These are phyloP conservation scores for Boletus sp. DNA, from an alignment of 768 basidiomycete genomes.

Conservation along the genomic window DNA sequence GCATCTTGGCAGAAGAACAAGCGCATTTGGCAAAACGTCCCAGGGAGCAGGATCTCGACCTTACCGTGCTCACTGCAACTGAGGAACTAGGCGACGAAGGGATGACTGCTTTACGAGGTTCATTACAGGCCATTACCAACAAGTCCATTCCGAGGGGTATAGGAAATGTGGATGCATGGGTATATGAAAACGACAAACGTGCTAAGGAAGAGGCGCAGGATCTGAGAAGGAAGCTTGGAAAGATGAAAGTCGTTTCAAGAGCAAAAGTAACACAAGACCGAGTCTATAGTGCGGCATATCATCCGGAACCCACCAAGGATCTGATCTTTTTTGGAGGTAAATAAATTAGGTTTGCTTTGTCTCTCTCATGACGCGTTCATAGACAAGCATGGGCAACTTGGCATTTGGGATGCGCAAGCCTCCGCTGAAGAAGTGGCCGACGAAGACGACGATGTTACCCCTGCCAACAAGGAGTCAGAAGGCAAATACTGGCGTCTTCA, in stretches of 20 bases:
- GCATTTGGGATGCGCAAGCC: slow-evolving; percentile 85
- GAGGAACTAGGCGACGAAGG: slow-evolving; percentile 49
- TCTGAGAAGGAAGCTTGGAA: slow-evolving; percentile 52
- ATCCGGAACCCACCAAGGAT: slow-evolving; percentile 78
- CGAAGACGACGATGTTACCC: slow-evolving; percentile 54
- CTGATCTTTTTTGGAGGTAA: slow-evolving; percentile 84
- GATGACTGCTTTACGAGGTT: slow-evolving; percentile 42
- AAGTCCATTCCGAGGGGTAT: slow-evolving; percentile 37
- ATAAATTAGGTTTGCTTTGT: neutral
- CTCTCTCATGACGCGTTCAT: slow-evolving; percentile 1
- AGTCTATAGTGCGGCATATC: slow-evolving; percentile 77
- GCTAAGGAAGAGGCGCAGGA: slow-evolving; percentile 50
- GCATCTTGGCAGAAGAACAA: slow-evolving; percentile 59
- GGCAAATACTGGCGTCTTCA: slow-evolving; percentile 82
- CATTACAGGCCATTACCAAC: slow-evolving; percentile 42
- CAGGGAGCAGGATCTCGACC: slow-evolving; percentile 62
- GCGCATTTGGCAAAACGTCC: slow-evolving; percentile 64
- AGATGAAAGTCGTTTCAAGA: slow-evolving; percentile 65
- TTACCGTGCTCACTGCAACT: slow-evolving; percentile 49
- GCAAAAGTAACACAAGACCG: slow-evolving; percentile 79
- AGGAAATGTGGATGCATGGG: slow-evolving; percentile 50
- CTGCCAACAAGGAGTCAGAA: slow-evolving; percentile 47
- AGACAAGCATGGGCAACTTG: slow-evolving; percentile 84
- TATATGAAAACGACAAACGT: slow-evolving; percentile 45
- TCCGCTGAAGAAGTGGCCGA: slow-evolving; percentile 61